phyloP scores from a whole-genome alignment of 2,329 filamentous ascomycete genomes.

The Pestalotiopsis sp. region DNA sequence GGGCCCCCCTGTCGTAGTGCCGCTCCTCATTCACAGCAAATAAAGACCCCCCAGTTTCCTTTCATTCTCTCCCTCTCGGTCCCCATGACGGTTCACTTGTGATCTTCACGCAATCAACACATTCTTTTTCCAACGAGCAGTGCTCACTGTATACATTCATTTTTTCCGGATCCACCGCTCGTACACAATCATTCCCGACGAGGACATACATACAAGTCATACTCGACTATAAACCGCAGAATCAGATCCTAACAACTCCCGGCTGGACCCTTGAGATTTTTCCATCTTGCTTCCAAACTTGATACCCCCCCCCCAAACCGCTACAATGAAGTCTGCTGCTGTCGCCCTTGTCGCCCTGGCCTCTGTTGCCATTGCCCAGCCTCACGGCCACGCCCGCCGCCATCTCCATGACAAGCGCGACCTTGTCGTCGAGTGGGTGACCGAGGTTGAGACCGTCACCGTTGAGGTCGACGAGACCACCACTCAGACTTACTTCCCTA shows the following conservation, averaged over 20 bases:
- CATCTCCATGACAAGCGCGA: slow-evolving; percentile 41
- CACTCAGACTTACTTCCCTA: slow-evolving; percentile 47
- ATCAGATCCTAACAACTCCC: background rate
- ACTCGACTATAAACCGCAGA: background rate
- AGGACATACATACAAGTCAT: background rate
- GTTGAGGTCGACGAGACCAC: slow-evolving; percentile 54
- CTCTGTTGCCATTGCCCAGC: slow-evolving; percentile 52
- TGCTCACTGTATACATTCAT: slow-evolving; percentile 38
- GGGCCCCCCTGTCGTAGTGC: background rate
- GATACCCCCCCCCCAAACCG: slow-evolving; percentile 15
- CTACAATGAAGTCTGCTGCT: slow-evolving; percentile 48
- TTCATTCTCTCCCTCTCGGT: slow-evolving; percentile 4
- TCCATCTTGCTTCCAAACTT: slow-evolving; percentile 6
- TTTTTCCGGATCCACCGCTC: slow-evolving; percentile 25
- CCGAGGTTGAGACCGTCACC: slow-evolving; percentile 54
- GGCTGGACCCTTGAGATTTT: slow-evolving; percentile 10
- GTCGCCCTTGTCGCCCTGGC: slow-evolving; percentile 46
- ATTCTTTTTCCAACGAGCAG: slow-evolving; percentile 35
- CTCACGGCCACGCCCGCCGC: slow-evolving; percentile 43
- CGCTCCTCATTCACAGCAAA: slow-evolving; percentile 1
- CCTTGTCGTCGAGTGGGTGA: slow-evolving; percentile 47
- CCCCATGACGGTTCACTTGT: slow-evolving; percentile 15
- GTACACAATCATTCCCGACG: slow-evolving; percentile 29
- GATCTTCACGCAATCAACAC: slow-evolving; percentile 22
- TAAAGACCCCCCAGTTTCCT: slow-evolving; percentile 9